Evolutionary conservation across 106 monocot genomes (phyloP), one percentile per base, ranked within the genome.

Genomic region (Dioscorea dumetorum): DNA sequence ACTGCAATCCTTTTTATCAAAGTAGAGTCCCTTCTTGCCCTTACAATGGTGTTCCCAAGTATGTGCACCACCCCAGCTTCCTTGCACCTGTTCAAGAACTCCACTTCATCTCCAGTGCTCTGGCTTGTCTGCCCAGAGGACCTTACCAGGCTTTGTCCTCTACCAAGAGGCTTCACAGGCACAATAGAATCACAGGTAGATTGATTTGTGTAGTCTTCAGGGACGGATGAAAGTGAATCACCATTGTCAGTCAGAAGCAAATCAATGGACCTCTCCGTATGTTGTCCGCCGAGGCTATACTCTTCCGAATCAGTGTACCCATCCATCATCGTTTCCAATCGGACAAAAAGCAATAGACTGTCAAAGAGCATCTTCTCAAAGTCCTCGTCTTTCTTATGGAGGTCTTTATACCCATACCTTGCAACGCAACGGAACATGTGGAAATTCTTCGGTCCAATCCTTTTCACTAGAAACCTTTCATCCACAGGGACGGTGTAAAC

Each of bases 21-120:
- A 22, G 73, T 73, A 2, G 91, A 91, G 60, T 84, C 83, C 50
- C 85, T 81, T 31, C 77, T 65, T 19, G 95, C 85, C 64, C 79
- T 83, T 58, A 95, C 72, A 17, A 91, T 71, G 0, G 91, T 91
- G 67, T 95, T 88, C 22, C 95, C 95, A 22, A 91, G 69, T 20
- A 95, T 91, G 66, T 95, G 95, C 69, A 95, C 95, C 57, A 91
- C 87, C 19, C 94, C 94, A 3, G 90, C 76, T 21, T 90, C 87
- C 65, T 74, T 80, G 59, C 91, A 88, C 66, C 50, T 33, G 68
- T 84, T 91, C 76, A 95, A 67, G 74, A 85, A 95, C 32, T 88
- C 91, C 49, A 85, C 11, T 58, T 91, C 95, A 9, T 86, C 95
- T 9, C 69, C 78, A 17, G 62, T 73, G 0, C 62, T 77, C 22